Percentiles rank a stretch among this genome's conserved stretches.
phyloP scores from a whole-genome alignment of 2,329 filamentous ascomycete species.

The Xylogone sp. region DNA sequence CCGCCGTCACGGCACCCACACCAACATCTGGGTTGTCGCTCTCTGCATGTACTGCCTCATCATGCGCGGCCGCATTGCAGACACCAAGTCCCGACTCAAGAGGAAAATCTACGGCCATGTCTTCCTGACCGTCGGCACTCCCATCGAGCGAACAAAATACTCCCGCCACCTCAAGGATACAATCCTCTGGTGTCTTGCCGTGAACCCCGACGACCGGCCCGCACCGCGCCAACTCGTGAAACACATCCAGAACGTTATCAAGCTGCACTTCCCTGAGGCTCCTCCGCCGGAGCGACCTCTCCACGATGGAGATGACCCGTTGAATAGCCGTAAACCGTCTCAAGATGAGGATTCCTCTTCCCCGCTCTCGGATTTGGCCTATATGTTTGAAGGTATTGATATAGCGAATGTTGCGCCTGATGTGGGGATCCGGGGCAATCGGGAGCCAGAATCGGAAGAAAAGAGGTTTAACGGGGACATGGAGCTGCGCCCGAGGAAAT shows the following conservation, averaged over 20 bases:
- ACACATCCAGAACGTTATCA: neutral
- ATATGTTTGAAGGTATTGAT: too few species aligned
- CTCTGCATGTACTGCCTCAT: constrained; percentile 1
- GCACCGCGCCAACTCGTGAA: neutral
- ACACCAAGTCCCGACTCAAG: neutral
- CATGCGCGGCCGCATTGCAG: neutral
- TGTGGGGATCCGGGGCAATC: neutral
- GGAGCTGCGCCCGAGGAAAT: neutral
- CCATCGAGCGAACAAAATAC: neutral
- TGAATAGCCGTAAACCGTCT: too few species aligned
- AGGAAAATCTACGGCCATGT: neutral
- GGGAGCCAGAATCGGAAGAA: neutral
- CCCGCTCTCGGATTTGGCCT: too few species aligned
- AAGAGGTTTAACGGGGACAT: neutral
- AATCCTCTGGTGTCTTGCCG: neutral
- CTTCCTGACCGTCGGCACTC: neutral
- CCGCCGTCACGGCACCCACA: neutral
- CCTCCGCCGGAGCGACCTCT: neutral
- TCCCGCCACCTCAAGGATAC: neutral
- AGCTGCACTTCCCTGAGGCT: neutral
- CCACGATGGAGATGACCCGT: neutral
- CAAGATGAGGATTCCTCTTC: neutral
- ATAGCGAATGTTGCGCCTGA: too few species aligned
- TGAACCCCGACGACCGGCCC: neutral
- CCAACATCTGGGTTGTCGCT: neutral